phyloP scores from a whole-genome alignment of 2,329 filamentous ascomycete species.

The Scytalidium sp. region DNA sequence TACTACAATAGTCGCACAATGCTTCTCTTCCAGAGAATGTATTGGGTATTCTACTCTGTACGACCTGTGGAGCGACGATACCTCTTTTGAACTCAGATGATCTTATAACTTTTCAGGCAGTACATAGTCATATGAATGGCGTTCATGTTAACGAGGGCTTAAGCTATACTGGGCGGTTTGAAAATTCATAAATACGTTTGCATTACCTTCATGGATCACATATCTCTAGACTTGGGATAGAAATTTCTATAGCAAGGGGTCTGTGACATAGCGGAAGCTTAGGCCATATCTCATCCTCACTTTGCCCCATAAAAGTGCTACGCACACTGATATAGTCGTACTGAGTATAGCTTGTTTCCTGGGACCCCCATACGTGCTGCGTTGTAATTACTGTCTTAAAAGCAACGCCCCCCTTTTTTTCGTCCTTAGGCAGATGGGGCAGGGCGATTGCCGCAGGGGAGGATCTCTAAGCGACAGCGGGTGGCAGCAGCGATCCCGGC shows the following conservation, averaged over 20 bases:
- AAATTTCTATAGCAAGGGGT: neutral
- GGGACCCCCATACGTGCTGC: too few species aligned
- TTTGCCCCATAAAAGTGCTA: too few species aligned
- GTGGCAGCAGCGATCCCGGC: neutral
- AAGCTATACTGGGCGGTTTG: too few species aligned
- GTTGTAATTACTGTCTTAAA: too few species aligned
- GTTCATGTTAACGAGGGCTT: neutral
- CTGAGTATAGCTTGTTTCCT: too few species aligned
- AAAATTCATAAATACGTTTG: too few species aligned
- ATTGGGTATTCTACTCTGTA: neutral
- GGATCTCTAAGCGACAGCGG: neutral
- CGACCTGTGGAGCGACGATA: neutral
- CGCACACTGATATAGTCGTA: too few species aligned
- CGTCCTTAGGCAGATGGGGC: neutral
- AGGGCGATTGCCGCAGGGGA: neutral
- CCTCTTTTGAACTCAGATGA: neutral
- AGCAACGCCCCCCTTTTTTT: too few species aligned
- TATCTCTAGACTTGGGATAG: neutral
- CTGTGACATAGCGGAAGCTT: too few species aligned
- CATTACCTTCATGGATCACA: too few species aligned
- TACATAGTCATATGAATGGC: neutral
- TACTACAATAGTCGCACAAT: conserved; percentile 25
- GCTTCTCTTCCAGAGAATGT: conserved; percentile 3
- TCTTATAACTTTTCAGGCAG: neutral
- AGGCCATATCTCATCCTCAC: too few species aligned